Evolutionary conservation across 164 flowering plant species (phyloP).

Genomic region (Hamamelis virginiana): DNA sequence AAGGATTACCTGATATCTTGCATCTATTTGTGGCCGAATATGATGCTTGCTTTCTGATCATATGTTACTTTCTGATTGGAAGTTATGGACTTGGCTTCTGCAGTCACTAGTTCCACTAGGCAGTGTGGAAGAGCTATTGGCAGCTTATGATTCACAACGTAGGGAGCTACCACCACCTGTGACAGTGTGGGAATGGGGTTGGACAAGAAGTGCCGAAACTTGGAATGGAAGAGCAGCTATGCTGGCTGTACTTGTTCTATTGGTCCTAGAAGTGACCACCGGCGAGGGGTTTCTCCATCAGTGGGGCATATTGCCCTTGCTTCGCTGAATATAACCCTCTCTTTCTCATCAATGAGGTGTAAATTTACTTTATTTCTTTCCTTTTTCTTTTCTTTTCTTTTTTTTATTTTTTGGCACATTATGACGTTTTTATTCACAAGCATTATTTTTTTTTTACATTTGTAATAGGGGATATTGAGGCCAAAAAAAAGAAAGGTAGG

Average conservation of each 20-base stretch:
- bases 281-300: constrained; percentile 91
- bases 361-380: no score
- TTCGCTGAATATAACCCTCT: constrained; percentile 31
- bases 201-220: constrained; percentile 98
- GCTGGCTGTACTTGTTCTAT: constrained; percentile 78
- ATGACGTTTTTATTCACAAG: no score
- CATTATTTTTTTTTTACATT: no score
- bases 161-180: constrained; percentile 91
- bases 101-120: constrained; percentile 97
- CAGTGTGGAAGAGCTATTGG: constrained; percentile 90
- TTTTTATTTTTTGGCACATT: no score
- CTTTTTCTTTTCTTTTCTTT: no score
- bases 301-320: constrained; percentile 78
- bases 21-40: no score
- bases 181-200: constrained; percentile 96
- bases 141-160: constrained; percentile 91
- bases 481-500: no score
- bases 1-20: no score
- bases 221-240: constrained; percentile 99
- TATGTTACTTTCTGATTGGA: neutral
- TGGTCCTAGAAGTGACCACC: constrained; percentile 84
- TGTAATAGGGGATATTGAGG: no score
- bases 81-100: constrained; percentile 9
- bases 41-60: neutral
- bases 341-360: neutral